Percentiles rank a stretch among this genome's conserved stretches.
phyloP scores from a whole-genome alignment of 1,284 basidiomycete species.

The Ceratobasidium sp. region DNA sequence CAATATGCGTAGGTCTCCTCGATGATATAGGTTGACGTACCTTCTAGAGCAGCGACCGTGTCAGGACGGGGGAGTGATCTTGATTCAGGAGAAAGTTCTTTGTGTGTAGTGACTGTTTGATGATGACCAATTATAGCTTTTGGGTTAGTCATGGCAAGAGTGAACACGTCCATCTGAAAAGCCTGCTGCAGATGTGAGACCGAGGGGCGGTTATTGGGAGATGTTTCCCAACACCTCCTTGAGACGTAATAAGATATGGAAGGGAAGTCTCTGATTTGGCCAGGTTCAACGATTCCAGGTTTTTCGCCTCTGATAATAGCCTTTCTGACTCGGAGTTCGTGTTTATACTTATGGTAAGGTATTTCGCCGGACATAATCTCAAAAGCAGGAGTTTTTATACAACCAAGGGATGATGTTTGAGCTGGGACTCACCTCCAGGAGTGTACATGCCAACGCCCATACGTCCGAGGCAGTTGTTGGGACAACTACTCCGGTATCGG shows the following conservation, averaged over 20 bases:
- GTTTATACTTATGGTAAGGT: background rate
- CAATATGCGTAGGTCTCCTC: too few relatives aligned
- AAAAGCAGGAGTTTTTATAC: background rate
- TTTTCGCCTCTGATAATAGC: background rate
- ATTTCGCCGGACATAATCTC: background rate
- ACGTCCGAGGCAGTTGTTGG: constrained; percentile 6
- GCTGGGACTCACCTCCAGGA: background rate
- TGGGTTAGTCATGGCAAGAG: too few relatives aligned
- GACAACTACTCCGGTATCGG: background rate
- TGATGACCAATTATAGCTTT: too few relatives aligned
- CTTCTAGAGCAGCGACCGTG: too few relatives aligned
- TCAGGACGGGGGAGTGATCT: too few relatives aligned
- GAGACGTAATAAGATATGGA: background rate
- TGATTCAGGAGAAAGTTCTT: too few relatives aligned
- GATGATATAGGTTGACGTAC: too few relatives aligned
- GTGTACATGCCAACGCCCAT: constrained; percentile 27
- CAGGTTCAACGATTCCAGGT: background rate
- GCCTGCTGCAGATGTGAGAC: background rate
- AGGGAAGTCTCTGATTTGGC: background rate
- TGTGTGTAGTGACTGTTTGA: too few relatives aligned
- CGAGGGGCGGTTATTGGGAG: background rate
- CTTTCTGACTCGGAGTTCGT: background rate
- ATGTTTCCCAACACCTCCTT: background rate
- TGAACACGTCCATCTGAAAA: too few relatives aligned
- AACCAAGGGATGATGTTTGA: too few relatives aligned